A percentile compares a stretch with the other conserved stretches of the same genome.
Evolutionary conservation across 1,284 basidiomycete species (phyloP).

Genomic region (Heterobasidion irregulare): DNA sequence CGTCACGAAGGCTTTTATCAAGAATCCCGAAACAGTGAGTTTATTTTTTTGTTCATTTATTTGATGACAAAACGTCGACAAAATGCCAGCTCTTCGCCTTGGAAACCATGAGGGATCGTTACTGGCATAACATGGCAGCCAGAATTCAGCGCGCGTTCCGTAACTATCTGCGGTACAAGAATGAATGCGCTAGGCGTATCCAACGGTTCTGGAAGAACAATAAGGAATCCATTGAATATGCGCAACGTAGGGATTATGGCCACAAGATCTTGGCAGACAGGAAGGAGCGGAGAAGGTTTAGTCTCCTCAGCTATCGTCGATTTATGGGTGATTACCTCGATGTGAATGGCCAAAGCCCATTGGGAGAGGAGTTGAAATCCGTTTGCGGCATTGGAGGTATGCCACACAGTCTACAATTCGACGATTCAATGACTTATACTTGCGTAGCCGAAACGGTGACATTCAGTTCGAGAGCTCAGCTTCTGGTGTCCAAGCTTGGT

Average conservation of each 20-base stretch:
- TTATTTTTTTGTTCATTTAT: neutral
- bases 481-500: constrained; percentile 82
- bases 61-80: neutral
- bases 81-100: constrained; percentile 81
- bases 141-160: constrained; percentile 96
- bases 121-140: constrained; percentile 99
- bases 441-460: constrained; percentile 61
- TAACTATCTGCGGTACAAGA: constrained; percentile 91
- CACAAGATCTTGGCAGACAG: constrained; percentile 87
- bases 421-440: constrained; percentile 4
- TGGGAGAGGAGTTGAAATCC: constrained; percentile 74
- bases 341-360: constrained; percentile 72
- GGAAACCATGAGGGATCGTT: constrained; percentile 97
- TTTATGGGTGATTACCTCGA: constrained; percentile 98
- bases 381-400: constrained; percentile 72
- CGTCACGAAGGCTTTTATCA: constrained; percentile 97
- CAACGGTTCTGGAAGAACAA: constrained; percentile 99
- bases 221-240: constrained; percentile 87
- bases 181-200: constrained; percentile 92
- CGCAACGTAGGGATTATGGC: constrained; percentile 87
- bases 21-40: constrained; percentile 93
- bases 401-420: constrained; percentile 19
- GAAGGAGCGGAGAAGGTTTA: constrained; percentile 93
- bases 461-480: constrained; percentile 82
- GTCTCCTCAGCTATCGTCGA: constrained; percentile 88